phyloP scores from a whole-genome alignment of 2,329 filamentous ascomycete genomes.

The Botrytis pseudocinerea region DNA sequence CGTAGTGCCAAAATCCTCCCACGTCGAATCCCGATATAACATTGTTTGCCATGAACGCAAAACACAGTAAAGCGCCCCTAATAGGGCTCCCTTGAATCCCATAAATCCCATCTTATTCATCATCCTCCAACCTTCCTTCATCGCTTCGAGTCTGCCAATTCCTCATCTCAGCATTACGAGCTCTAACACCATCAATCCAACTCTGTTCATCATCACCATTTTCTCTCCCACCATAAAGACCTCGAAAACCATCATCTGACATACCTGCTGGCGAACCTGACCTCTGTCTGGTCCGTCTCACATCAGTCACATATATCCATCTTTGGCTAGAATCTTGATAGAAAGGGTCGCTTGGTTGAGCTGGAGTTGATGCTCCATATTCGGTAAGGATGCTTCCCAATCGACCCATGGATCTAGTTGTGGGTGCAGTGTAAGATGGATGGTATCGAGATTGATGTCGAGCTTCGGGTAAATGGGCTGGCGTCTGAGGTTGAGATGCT shows the following conservation, averaged over 20 bases:
- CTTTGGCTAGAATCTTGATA: slow-evolving; percentile 2
- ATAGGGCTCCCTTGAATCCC: neutral
- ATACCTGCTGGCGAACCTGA: slow-evolving; percentile 44
- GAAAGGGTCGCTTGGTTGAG: slow-evolving; percentile 5
- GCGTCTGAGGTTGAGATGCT: slow-evolving; percentile 52
- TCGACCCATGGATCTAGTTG: slow-evolving; percentile 27
- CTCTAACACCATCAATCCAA: slow-evolving; percentile 42
- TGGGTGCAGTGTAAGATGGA: slow-evolving; percentile 49
- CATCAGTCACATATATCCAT: slow-evolving; percentile 7
- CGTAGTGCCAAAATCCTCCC: neutral
- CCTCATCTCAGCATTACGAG: slow-evolving; percentile 37
- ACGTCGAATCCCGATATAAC: neutral
- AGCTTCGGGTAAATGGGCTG: slow-evolving; percentile 51
- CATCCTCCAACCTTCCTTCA: slow-evolving; percentile 35
- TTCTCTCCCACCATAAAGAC: slow-evolving; percentile 51
- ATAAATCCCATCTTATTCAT: slow-evolving; percentile 30
- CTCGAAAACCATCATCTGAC: slow-evolving; percentile 47
- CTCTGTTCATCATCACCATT: slow-evolving; percentile 48
- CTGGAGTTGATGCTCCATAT: neutral
- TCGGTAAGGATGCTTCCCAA: slow-evolving; percentile 12
- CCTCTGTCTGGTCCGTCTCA: slow-evolving; percentile 8
- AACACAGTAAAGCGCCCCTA: neutral
- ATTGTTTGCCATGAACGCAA: neutral
- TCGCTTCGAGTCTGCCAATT: slow-evolving; percentile 24
- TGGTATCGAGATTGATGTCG: slow-evolving; percentile 49